Base-by-base conservation (phyloP, 2,329 filamentous ascomycete genomes). In the Botrytis fabae region DNA sequence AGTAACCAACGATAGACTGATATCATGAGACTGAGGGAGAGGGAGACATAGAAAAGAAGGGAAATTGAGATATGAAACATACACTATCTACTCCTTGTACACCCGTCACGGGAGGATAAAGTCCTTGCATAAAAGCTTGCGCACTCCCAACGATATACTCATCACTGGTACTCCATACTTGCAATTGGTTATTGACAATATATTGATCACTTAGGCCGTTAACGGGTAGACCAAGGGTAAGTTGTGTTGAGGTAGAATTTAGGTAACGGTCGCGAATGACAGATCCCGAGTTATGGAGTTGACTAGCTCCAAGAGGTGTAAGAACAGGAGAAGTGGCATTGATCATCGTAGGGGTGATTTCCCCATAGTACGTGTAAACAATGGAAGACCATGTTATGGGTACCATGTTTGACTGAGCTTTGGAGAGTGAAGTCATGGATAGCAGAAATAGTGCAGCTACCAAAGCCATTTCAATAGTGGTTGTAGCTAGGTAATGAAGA, bases 51-150 rank as follows among this genome's bases (percentile, higher is more conserved):
- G 14, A 10, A 7, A 64, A 12, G 22, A 38, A 14, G 14, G 25
- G 16, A 10, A 35, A n/a, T 28, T 20, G 32, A 69, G 35, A 51
- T n/a, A 5, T 22, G 28, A 46, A 32, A 70, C 65, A 44, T 73
- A 69, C 64, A 57, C 44, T 28, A 62, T 46, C 40, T 16, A 10
- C 14, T 12, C 59, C 71, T n/a, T 35, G 32, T 40, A n/a, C 59
- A 28, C 46, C 72, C 7, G 20, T 6, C 9, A 64, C 46, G 20
- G 93, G 93, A 3, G 94, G 94, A 79, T 97, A 97, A 6, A 97
- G 85, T 7, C 92, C 94, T 80, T 97, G 94, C 77, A 96, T 83
- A 82, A 97, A 97, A 0, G 91, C 93, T 69, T 88, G 84, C 48
- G 93, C 93, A 4, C 93, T 90, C 74, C 87, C 90, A 69, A 90